Base-by-base conservation (phyloP, 2,329 filamentous ascomycete genomes). In the Cryphonectria nitschkei region DNA sequence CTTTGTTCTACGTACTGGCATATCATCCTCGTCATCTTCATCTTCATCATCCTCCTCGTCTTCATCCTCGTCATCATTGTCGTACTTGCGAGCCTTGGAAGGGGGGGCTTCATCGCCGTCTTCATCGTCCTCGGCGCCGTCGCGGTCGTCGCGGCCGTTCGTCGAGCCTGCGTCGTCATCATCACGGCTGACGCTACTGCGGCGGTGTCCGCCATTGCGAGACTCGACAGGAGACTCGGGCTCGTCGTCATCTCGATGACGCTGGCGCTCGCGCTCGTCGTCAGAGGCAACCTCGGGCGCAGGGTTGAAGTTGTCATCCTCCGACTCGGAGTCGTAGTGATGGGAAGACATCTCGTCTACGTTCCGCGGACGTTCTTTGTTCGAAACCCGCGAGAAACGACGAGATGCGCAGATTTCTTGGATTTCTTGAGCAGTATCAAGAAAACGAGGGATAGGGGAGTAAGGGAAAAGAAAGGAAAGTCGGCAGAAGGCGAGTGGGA, bases 221-320 rank as follows among this genome's bases (percentile, higher is more conserved):
- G 72, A 69, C 73, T 72, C 63, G 68, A 73, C 69, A 34, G 71
- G 70, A 70, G 67, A 68, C 69, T 70, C 72, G 67, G 78, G 76
- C 60, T 74, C 73, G 54, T 82, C 69, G 64, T 83, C 82, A 74
- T 84, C 86, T 37, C 58, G 68, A 43, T 56, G 71, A 43, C 67
- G 67, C 9, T 29, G 46, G 14, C 29, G 43, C n/a, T 68, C 43
- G 34, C 58, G 29, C 72, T 94, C 92, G 65, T 89, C 90, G 75
- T 95, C 93, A 3, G 93, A 96, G 46, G 89, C 78, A 71, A 93
- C 89, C 72, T 89, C 91, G 29, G 92, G 91, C 65, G 87, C 89
- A 66, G 94, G 95, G 80, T 97, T 97, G 86, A 98, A 97, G 80
- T 95, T 92, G 72, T 93, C 91, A 76, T 97, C 94, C 66, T 96